Evolutionary conservation across 2,329 filamentous ascomycete genomes (phyloP), one percentile per base, ranked within the genome.

Genomic region (Ophiostoma quercus): DNA sequence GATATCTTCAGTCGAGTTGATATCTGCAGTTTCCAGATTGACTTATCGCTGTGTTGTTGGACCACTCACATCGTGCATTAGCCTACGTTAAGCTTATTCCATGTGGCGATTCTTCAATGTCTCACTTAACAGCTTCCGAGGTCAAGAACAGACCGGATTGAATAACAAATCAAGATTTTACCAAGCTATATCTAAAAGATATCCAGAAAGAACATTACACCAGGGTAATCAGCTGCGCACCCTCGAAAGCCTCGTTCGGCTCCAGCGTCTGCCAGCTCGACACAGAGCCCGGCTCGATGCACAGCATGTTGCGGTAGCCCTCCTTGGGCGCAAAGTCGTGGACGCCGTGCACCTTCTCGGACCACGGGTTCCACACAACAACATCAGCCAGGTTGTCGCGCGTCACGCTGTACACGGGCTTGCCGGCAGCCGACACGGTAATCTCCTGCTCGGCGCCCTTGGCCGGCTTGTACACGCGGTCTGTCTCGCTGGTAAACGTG

Each of bases 301-400:
- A 98, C 62, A 99, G 83, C 92, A 98, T 97, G 71, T 92, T 87
- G 83, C 92, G 92, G 83, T 90, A 98, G 51, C 91, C 95, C 69
- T 94, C 91, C 77, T 96, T 91, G 67, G 95, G 95, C 71, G 85
- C 86, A 78, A 98, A 97, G 79, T 99, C 95, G 68, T 83, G 88
- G 81, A 97, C 96, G 5, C 85, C 85, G 75, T 88, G 87, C 1
- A 92, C 88, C 83, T 96, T 96, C 73, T 94, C 92, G 57, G 85
- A 84, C 93, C 94, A 97, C 1, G 95, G 95, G 80, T 99, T 99
- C 95, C 95, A 99, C 39, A 98, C 91, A 0, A 97, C 94, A 19
- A 95, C 89, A 74, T 98, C 92, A 72, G 87, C 86, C 74, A 99
- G 84, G 74, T 92, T 94, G 79, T 97, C 92, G 72, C 95, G 88